A percentile compares a stretch with the other conserved stretches of the same genome.
These are phyloP conservation scores for Raddia distichophylla DNA, from an alignment of 176 grass and related monocot genomes.

Conservation along the genomic window DNA sequence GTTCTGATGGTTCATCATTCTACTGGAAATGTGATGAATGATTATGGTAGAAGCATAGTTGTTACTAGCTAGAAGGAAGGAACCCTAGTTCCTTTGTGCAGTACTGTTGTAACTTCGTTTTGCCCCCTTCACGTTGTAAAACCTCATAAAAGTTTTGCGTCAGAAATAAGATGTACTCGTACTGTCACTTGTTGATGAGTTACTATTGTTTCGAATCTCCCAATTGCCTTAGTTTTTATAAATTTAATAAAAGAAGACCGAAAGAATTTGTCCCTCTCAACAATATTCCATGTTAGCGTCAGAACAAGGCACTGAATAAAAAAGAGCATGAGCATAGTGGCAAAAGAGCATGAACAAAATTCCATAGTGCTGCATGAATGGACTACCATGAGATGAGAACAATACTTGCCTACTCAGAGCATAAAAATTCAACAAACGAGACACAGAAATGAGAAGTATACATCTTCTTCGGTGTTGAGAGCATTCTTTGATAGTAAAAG, in stretches of 20 bases:
- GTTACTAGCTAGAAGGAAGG: conserved; percentile 17
- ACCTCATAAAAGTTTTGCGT: background rate
- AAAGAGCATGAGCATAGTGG: background rate
- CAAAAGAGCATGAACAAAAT: background rate
- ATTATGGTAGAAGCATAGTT: conserved; percentile 3
- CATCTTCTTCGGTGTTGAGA: background rate
- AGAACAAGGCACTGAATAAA: background rate
- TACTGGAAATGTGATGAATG: background rate
- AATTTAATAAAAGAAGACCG: background rate
- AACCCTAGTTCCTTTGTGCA: conserved; percentile 41
- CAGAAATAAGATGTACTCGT: conserved; percentile 1
- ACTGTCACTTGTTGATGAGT: background rate
- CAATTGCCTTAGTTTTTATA: background rate
- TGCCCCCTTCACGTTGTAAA: background rate
- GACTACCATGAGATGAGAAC: background rate
- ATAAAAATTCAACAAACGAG: background rate
- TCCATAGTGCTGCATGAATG: background rate
- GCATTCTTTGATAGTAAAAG: conserved; percentile 9
- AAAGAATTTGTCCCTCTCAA: too few species aligned
- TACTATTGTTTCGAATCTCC: background rate
- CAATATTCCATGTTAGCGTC: background rate
- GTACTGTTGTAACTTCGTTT: background rate
- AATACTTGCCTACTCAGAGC: background rate
- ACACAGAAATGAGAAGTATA: conserved; percentile 11
- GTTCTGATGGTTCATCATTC: background rate